Conservation (phyloP, 1,284 basidiomycete genomes). For the Bondarzewia mesenterica region DNA sequence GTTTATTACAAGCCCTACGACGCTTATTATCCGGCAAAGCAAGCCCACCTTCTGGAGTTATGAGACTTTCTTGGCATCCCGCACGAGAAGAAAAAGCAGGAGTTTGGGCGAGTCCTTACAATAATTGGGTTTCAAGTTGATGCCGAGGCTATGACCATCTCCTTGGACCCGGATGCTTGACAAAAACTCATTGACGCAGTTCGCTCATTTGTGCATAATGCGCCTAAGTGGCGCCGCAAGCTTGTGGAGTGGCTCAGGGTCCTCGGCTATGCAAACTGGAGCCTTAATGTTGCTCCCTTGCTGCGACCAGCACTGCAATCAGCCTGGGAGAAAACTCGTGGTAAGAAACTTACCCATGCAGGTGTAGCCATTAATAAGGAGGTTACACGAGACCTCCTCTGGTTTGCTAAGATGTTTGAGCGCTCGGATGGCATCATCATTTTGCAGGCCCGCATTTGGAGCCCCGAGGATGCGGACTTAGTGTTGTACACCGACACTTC, state of each 20-base stretch:
- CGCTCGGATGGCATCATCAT: constrained; percentile 19
- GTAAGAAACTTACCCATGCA: constrained; percentile 13
- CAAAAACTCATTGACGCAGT: background rate
- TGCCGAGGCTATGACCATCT: background rate
- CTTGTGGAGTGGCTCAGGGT: constrained; percentile 23
- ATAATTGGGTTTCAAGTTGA: constrained; percentile 4
- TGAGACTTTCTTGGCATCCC: constrained; percentile 5
- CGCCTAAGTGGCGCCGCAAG: constrained; percentile 7
- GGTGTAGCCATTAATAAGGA: constrained; percentile 22
- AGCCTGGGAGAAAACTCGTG: constrained; percentile 13
- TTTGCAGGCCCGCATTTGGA: constrained; percentile 21
- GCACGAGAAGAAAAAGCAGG: constrained; percentile 2
- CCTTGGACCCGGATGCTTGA: background rate
- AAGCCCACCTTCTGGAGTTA: background rate
- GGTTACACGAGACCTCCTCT: constrained; percentile 21
- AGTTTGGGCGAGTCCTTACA: background rate
- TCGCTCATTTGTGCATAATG: background rate
- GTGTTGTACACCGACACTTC: constrained; percentile 24
- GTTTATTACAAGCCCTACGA: constrained; percentile 2
- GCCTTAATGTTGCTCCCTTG: constrained; percentile 17
- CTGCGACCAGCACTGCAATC: background rate
- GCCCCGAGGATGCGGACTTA: constrained; percentile 14
- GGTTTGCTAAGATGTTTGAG: constrained; percentile 22
- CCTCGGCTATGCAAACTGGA: constrained; percentile 32
- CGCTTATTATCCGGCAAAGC: background rate